Evolutionary conservation across 805 yeast genomes (phyloP).

Genomic region (Candida sonorensis): DNA sequence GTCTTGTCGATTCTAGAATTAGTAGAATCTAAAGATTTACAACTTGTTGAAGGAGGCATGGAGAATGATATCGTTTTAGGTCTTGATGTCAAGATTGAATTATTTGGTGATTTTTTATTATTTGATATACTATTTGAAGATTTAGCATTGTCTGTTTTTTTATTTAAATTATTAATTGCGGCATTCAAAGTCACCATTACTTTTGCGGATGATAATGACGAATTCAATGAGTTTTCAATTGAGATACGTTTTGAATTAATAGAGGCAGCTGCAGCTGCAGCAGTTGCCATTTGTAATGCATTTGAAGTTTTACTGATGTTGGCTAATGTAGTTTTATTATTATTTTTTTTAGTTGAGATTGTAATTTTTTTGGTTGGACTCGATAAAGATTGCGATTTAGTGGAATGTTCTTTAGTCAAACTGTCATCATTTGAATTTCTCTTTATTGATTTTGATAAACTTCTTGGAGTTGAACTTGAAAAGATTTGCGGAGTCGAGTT

Average conservation of each 20-base stretch:
- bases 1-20: no score
- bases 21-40: background rate
- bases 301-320: conserved; percentile 12
- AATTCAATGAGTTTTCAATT: conserved; percentile 6
- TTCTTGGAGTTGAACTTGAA: no score
- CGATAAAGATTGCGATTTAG: background rate
- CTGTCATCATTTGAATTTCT: no score
- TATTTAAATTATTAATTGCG: conserved; percentile 6
- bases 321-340: no score
- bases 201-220: conserved; percentile 17
- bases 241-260: conserved; percentile 14
- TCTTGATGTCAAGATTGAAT: background rate
- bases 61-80: conserved; percentile 4
- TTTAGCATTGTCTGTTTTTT: no score
- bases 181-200: conserved; percentile 14
- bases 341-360: background rate
- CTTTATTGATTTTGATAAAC: no score
- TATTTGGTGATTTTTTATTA: no score
- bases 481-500: no score
- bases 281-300: conserved; percentile 23
- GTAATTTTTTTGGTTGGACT: background rate
- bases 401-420: no score
- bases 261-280: conserved; percentile 25
- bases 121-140: no score
- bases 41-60: conserved; percentile 1